These are phyloP conservation scores for Saturnispora silvae DNA, from an alignment of 805 yeast genomes.

Conservation along the genomic window DNA sequence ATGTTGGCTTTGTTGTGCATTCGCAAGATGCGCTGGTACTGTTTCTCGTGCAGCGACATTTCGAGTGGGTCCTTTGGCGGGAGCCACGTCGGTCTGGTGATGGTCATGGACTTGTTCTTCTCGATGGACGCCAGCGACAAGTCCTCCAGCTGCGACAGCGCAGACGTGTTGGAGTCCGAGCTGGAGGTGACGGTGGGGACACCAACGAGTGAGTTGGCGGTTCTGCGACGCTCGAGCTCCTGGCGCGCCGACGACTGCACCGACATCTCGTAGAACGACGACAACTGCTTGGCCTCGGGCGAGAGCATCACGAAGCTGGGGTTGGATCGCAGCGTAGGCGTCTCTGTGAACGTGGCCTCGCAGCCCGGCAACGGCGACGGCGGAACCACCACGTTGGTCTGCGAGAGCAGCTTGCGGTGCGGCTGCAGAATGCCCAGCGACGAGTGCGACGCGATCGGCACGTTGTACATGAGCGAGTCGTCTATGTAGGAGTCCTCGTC, in stretches of 20 bases:
- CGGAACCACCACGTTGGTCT: slow-evolving; percentile 26
- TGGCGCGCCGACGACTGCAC: slow-evolving; percentile 26
- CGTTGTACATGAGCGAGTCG: slow-evolving; percentile 38
- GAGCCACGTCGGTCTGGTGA: slow-evolving; percentile 59
- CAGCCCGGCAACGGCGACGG: slow-evolving; percentile 41
- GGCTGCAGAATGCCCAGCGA: no score
- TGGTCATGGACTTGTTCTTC: slow-evolving; percentile 42
- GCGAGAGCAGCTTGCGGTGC: no score
- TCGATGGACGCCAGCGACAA: slow-evolving; percentile 49
- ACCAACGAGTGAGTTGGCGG: no score
- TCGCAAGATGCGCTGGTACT: slow-evolving; percentile 33
- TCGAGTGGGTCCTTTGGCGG: slow-evolving; percentile 56
- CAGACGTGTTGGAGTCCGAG: no score
- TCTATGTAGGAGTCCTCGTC: slow-evolving; percentile 24
- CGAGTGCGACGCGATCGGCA: slow-evolving; percentile 36
- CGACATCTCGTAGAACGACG: slow-evolving; percentile 32
- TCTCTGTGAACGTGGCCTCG: not conserved
- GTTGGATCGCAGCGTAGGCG: slow-evolving; percentile 11
- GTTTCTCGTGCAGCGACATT: slow-evolving; percentile 43
- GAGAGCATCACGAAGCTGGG: slow-evolving; percentile 20
- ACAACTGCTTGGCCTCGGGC: slow-evolving; percentile 30
- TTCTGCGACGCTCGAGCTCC: slow-evolving; percentile 21
- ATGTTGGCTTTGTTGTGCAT: slow-evolving; percentile 24
- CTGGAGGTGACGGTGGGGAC: no score
- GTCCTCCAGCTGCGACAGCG: no score